phyloP scores from a whole-genome alignment of 2,329 filamentous ascomycete genomes.

The Leptographium wingfieldii region DNA sequence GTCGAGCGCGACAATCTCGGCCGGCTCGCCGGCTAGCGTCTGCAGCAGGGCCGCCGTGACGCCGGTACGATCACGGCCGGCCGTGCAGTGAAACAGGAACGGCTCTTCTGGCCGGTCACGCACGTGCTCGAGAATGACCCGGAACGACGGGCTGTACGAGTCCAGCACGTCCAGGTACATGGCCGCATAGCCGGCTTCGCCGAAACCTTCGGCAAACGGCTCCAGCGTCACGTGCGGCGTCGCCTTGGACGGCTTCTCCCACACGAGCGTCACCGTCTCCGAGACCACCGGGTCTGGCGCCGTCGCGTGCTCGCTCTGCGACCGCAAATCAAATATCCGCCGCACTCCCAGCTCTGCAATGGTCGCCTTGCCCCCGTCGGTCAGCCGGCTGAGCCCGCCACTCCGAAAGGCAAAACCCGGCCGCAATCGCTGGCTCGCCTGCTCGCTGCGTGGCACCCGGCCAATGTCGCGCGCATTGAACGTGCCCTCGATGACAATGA shows the following conservation, averaged over 20 bases:
- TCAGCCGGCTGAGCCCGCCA: constrained; percentile 27
- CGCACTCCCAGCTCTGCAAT: constrained; percentile 26
- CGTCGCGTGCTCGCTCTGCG: constrained; percentile 26
- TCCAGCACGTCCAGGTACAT: constrained; percentile 36
- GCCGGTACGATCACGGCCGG: constrained; percentile 42
- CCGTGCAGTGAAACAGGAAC: constrained; percentile 42
- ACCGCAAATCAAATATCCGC: constrained; percentile 40
- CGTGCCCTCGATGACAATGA: constrained; percentile 31
- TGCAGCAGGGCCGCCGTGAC: constrained; percentile 38
- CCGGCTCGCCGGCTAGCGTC: constrained; percentile 32
- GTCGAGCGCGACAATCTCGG: constrained; percentile 31
- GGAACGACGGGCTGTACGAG: constrained; percentile 29
- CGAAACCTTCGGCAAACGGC: constrained; percentile 31
- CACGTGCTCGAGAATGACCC: constrained; percentile 33
- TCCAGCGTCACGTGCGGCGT: constrained; percentile 25
- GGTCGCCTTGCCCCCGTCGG: constrained; percentile 23
- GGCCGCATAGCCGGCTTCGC: constrained; percentile 28
- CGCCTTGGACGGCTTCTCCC: constrained; percentile 23
- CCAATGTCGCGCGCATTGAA: constrained; percentile 42
- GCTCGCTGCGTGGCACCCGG: constrained; percentile 19
- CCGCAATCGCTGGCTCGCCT: constrained; percentile 19
- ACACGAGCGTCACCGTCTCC: constrained; percentile 31
- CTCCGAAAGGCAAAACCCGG: constrained; percentile 32
- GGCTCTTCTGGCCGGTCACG: constrained; percentile 30
- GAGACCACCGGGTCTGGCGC: constrained; percentile 31